Evolutionary conservation across 176 grass and related monocot genomes (phyloP).

Genomic region (Raddia distichophylla): DNA sequence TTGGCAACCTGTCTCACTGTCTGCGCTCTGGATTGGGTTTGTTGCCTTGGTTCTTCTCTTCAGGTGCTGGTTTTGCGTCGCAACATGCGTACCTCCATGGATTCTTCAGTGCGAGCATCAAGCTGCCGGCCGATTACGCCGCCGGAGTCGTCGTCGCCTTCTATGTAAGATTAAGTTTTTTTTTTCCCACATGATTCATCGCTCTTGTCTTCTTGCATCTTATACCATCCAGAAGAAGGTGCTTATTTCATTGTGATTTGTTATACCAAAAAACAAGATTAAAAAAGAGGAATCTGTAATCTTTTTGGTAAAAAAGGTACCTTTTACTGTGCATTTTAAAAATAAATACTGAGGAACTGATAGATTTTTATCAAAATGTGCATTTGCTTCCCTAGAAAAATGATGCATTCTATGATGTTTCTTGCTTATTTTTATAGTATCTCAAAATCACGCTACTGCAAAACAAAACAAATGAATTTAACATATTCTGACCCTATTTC

Average conservation of each 20-base stretch:
- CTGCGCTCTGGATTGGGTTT: not conserved
- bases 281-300: not conserved
- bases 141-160: constrained; percentile 65
- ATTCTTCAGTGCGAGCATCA: constrained; percentile 60
- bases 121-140: constrained; percentile 50
- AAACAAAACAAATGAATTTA: not conserved
- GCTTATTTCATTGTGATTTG: not conserved
- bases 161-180: constrained; percentile 37
- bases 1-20: not conserved
- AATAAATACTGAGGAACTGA: not conserved
- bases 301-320: not conserved
- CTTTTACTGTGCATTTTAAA: not conserved
- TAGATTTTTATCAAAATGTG: not conserved
- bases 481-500: too few species aligned
- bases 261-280: not conserved
- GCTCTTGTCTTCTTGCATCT: not conserved
- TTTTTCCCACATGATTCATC: not conserved
- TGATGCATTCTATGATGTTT: not conserved
- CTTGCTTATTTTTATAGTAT: not conserved
- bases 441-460: not conserved
- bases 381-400: not conserved
- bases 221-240: not conserved
- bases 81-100: constrained; percentile 51
- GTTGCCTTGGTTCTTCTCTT: not conserved
- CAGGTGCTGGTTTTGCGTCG: constrained; percentile 63